phyloP scores from a whole-genome alignment of 371 early-diverging fungal species.

The Mortierella sp. region DNA sequence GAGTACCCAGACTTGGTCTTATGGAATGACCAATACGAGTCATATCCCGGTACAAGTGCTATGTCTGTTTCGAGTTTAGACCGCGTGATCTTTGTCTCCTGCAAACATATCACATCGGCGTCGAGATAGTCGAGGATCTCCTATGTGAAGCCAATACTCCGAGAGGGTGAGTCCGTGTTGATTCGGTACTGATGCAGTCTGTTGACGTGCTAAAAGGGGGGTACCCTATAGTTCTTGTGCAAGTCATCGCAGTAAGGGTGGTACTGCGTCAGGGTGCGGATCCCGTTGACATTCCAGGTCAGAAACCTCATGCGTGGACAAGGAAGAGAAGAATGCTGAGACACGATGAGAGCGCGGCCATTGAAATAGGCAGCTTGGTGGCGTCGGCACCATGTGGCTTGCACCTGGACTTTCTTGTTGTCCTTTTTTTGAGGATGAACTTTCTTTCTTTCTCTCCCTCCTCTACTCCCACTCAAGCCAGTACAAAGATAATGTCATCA shows the following conservation, averaged over 20 bases:
- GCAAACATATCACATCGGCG: slow-evolving; percentile 83
- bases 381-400: background rate
- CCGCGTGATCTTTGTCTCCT: slow-evolving; percentile 82
- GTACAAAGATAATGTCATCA: slow-evolving; percentile 2
- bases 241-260: slow-evolving; percentile 62
- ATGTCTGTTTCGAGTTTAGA: slow-evolving; percentile 66
- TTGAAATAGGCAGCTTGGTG: background rate
- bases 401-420: background rate
- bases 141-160: too few species aligned
- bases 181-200: too few species aligned
- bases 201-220: too few species aligned
- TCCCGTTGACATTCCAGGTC: slow-evolving; percentile 77
- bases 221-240: slow-evolving; percentile 66
- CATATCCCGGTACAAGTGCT: slow-evolving; percentile 78
- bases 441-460: slow-evolving; percentile 7
- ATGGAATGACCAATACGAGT: slow-evolving; percentile 79
- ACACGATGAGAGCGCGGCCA: background rate
- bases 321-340: background rate
- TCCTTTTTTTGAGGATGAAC: background rate
- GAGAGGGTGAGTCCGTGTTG: too few species aligned
- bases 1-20: slow-evolving; percentile 74
- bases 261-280: slow-evolving; percentile 67
- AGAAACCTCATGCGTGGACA: slow-evolving; percentile 62
- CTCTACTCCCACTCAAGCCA: background rate
- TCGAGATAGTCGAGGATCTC: slow-evolving; percentile 64